Evolutionary conservation across 208 protist species (phyloP).

Genomic region (Leishmania major): DNA sequence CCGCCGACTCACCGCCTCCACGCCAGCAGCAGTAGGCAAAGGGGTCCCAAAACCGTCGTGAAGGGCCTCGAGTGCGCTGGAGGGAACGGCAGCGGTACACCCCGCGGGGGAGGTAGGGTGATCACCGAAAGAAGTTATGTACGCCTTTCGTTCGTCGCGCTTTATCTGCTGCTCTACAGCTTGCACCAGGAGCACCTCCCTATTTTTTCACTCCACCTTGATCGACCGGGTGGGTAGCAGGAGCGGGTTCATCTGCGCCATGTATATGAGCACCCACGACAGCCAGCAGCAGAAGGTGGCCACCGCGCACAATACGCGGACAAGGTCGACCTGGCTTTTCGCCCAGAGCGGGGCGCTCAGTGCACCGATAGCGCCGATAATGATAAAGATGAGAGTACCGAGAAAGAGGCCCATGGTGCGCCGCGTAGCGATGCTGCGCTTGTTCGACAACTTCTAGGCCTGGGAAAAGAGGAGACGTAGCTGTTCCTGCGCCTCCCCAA

Average conservation of each 20-base stretch:
- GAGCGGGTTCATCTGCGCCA: constrained; percentile 93
- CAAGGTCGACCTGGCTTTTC: constrained; percentile 84
- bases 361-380: constrained; percentile 55
- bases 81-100: neutral
- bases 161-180: neutral
- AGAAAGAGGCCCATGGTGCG: constrained; percentile 67
- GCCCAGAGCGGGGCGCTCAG: constrained; percentile 74
- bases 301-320: constrained; percentile 69
- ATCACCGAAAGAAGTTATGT: neutral
- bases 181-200: neutral
- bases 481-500: neutral
- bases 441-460: neutral
- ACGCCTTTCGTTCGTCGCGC: neutral
- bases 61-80: neutral
- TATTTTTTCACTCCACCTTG: constrained; percentile 51
- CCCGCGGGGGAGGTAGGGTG: neutral
- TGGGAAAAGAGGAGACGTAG: neutral
- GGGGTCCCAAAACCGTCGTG: neutral
- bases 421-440: neutral
- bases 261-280: constrained; percentile 93
- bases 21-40: neutral
- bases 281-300: constrained; percentile 92
- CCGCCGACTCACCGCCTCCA: neutral
- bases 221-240: constrained; percentile 88
- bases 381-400: constrained; percentile 75